Conservation (phyloP, 176 grass and related monocot species). For the Alloteropsis semialata region DNA sequence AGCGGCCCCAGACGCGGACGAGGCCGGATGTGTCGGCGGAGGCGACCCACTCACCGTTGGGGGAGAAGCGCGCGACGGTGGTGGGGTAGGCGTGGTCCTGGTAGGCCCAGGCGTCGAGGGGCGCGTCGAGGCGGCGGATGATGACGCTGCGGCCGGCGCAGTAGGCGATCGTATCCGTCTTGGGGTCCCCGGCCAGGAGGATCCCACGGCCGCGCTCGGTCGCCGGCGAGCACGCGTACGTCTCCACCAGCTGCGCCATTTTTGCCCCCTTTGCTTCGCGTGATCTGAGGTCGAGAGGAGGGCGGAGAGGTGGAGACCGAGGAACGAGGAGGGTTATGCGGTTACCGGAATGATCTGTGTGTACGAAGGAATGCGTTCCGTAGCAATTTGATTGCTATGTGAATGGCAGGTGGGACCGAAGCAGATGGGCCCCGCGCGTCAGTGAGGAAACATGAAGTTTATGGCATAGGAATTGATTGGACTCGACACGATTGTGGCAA, state of each 20-base stretch:
- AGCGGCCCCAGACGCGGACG: slow-evolving; percentile 79
- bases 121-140: slow-evolving; percentile 76
- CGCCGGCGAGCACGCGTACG: slow-evolving; percentile 86
- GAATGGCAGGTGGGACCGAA: background rate
- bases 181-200: slow-evolving; percentile 68
- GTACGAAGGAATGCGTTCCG: background rate
- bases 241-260: slow-evolving; percentile 82
- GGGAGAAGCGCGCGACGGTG: slow-evolving; percentile 90
- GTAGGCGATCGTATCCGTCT: slow-evolving; percentile 73
- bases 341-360: background rate
- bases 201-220: slow-evolving; percentile 97
- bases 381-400: background rate
- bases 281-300: slow-evolving; percentile 25
- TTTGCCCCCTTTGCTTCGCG: background rate
- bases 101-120: slow-evolving; percentile 67
- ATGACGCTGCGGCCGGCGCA: slow-evolving; percentile 79
- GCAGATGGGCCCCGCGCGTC: background rate
- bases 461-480: background rate
- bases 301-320: background rate
- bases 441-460: background rate
- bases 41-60: slow-evolving; percentile 96
- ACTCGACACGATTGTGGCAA: background rate
- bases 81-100: slow-evolving; percentile 84
- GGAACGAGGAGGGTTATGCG: slow-evolving; percentile 1
- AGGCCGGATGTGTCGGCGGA: slow-evolving; percentile 82